Conservation (phyloP, 2,329 filamentous ascomycete species). For the Fusarium acutatum region DNA sequence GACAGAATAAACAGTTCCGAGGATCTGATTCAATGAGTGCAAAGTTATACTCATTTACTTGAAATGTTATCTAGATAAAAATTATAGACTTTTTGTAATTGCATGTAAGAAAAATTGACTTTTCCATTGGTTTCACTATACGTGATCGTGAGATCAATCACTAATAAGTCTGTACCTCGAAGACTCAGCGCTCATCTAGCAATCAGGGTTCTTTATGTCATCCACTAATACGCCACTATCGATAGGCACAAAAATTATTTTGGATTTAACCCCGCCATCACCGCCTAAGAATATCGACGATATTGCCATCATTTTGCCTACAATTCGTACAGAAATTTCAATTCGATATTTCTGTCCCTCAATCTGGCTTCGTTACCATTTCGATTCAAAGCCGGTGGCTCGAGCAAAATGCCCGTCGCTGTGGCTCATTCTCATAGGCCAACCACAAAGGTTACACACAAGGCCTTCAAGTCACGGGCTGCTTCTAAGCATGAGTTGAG, state of each 20-base stretch:
- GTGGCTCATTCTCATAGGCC: slow-evolving; percentile 86
- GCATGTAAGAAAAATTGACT: fast-evolving
- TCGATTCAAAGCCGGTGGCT: slow-evolving; percentile 84
- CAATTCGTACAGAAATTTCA: slow-evolving; percentile 6
- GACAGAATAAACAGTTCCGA: slow-evolving; percentile 1
- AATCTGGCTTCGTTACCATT: slow-evolving; percentile 79
- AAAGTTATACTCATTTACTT: not conserved
- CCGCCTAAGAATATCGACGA: slow-evolving; percentile 39
- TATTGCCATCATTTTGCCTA: slow-evolving; percentile 39
- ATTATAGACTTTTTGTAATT: too few species aligned
- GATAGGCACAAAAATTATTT: slow-evolving; percentile 52
- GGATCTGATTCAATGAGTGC: not conserved
- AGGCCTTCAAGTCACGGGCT: slow-evolving; percentile 92
- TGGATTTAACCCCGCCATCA: slow-evolving; percentile 51
- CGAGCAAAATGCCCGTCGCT: slow-evolving; percentile 77
- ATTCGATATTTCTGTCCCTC: slow-evolving; percentile 32
- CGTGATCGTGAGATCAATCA: not conserved
- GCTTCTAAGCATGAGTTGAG: slow-evolving; percentile 88
- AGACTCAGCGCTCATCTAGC: not conserved
- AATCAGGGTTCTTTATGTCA: slow-evolving; percentile 8
- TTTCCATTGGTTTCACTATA: fast-evolving
- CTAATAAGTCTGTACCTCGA: too few species aligned
- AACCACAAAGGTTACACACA: slow-evolving; percentile 88
- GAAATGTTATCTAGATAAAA: fast-evolving
- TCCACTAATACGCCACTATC: slow-evolving; percentile 37